phyloP scores from a whole-genome alignment of 192 early-diverging fungal species.

The Coemansia sp. region DNA sequence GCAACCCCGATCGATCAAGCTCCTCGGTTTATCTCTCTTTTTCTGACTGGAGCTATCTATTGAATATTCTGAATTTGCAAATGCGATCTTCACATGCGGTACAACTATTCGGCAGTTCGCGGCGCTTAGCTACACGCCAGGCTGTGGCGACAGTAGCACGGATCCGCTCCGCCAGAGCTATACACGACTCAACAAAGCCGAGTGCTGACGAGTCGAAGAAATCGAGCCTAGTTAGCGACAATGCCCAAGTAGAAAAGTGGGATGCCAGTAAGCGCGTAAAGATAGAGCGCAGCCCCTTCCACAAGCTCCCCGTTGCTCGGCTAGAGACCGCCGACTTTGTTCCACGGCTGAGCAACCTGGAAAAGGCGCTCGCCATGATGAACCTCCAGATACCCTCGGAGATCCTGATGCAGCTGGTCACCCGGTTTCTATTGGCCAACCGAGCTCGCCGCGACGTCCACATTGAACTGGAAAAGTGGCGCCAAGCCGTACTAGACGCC shows the following conservation, averaged over 20 bases:
- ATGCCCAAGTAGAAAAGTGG: neutral
- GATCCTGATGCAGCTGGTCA: slow-evolving; percentile 13
- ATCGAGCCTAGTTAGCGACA: neutral
- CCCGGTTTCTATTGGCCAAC: slow-evolving; percentile 13
- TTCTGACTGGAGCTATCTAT: neutral
- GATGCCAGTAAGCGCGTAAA: neutral
- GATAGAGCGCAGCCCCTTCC: slow-evolving; percentile 3
- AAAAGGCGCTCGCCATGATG: slow-evolving; percentile 1
- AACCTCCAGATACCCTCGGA: slow-evolving; percentile 5
- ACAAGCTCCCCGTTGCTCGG: neutral
- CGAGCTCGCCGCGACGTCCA: neutral
- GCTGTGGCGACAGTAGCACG: neutral
- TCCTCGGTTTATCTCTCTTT: neutral
- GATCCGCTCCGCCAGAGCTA: neutral
- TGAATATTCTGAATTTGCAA: neutral
- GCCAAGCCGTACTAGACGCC: slow-evolving; percentile 10
- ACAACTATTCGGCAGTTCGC: neutral
- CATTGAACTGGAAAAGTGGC: slow-evolving; percentile 28
- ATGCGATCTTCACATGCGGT: neutral
- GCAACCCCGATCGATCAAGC: too few relatives aligned
- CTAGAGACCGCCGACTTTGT: neutral
- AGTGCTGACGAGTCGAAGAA: neutral
- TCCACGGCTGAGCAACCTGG: slow-evolving; percentile 7
- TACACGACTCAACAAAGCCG: neutral
- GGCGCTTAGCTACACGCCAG: neutral